Evolutionary conservation across 108 stramenopile genomes (phyloP).

Genomic region (Nitzschia sp.): DNA sequence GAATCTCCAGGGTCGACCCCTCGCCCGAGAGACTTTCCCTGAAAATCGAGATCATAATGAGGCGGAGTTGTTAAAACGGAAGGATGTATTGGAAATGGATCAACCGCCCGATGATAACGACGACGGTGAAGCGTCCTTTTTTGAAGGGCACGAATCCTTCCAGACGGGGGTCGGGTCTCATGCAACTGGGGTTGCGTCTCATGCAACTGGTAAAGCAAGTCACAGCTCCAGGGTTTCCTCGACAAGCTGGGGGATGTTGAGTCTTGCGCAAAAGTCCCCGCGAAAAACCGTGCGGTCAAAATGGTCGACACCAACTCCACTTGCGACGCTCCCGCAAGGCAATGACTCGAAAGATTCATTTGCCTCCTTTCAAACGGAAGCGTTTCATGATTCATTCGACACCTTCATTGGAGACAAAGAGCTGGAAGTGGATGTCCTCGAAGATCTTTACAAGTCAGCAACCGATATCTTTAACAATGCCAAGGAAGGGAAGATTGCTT

Average conservation of each 20-base stretch:
- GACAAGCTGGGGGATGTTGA: constrained; percentile 24
- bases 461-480: neutral
- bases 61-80: too few relatives aligned
- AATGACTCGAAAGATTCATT: constrained; percentile 10
- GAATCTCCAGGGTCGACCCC: too few relatives aligned
- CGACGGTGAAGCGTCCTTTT: too few relatives aligned
- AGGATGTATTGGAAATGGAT: too few relatives aligned
- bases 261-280: constrained; percentile 9
- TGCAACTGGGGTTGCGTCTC: neutral
- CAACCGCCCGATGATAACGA: too few relatives aligned
- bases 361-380: constrained; percentile 2
- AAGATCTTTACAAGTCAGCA: constrained; percentile 6
- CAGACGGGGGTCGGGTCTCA: neutral
- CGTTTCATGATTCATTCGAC: constrained; percentile 20
- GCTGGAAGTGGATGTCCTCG: constrained; percentile 1
- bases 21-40: too few relatives aligned
- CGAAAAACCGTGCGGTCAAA: constrained; percentile 5
- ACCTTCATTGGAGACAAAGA: neutral
- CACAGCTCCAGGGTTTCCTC: neutral
- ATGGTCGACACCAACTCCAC: constrained; percentile 4
- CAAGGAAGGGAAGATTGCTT: neutral
- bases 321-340: constrained; percentile 12
- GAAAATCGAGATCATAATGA: too few relatives aligned
- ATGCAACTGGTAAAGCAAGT: constrained; percentile 1
- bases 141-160: constrained; percentile 6